These are phyloP conservation scores for Saturnispora halmiae DNA, from an alignment of 805 yeast genomes.

Conservation along the genomic window DNA sequence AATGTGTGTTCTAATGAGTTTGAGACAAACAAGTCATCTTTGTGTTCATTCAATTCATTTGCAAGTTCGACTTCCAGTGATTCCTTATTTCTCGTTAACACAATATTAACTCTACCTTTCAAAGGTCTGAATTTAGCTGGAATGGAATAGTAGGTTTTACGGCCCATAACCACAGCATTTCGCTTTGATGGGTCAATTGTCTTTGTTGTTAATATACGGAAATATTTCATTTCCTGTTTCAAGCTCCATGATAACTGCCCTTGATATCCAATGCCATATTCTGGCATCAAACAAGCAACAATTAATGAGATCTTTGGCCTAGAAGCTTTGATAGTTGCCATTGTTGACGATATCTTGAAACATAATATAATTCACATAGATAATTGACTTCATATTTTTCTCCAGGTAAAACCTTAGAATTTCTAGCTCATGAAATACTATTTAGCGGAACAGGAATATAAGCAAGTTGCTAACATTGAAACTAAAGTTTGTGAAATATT, in stretches of 20 bases:
- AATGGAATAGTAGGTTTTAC: conserved; percentile 92
- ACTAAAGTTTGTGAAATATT: no score
- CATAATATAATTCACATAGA: not conserved
- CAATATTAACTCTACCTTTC: conserved; percentile 62
- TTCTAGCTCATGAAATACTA: no score
- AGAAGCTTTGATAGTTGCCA: conserved; percentile 6
- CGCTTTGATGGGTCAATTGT: conserved; percentile 26
- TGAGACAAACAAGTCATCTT: conserved; percentile 24
- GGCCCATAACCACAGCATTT: conserved; percentile 91
- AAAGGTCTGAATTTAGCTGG: conserved; percentile 80
- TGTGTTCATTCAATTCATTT: conserved; percentile 20
- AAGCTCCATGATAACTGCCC: conserved; percentile 87
- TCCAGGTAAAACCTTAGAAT: no score
- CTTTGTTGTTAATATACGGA: conserved; percentile 59
- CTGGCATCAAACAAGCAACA: conserved; percentile 80
- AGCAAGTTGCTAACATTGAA: no score
- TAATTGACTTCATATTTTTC: not conserved
- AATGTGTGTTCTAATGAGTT: conserved; percentile 39
- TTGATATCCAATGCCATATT: conserved; percentile 72
- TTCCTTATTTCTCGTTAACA: conserved; percentile 47
- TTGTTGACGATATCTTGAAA: not conserved
- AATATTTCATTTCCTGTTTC: conserved; percentile 75
- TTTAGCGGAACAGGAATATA: no score
- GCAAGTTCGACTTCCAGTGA: conserved; percentile 20
- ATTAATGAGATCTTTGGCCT: conserved; percentile 46